A percentile compares a stretch with the other conserved stretches of the same genome.
phyloP scores from a whole-genome alignment of 805 yeast genomes.

The Starmerella khaoyaiensis region DNA sequence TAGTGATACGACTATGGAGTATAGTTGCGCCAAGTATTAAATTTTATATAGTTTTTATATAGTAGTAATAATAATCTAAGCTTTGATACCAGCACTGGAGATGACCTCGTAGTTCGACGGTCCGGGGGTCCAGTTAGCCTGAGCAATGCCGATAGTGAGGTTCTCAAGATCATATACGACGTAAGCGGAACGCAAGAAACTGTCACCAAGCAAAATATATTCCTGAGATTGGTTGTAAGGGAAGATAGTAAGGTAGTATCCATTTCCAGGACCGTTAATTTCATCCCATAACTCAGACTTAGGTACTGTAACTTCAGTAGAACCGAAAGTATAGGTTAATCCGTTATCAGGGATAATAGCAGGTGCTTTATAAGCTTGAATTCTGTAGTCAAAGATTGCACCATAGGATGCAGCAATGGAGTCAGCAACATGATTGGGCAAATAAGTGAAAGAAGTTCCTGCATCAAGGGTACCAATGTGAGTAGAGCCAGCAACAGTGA shows the following conservation, averaged over 20 bases:
- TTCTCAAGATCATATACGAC: conserved; percentile 53
- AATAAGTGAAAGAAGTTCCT: conserved; percentile 39
- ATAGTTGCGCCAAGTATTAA: too few species aligned
- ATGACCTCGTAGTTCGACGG: conserved; percentile 23
- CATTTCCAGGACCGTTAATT: neutral
- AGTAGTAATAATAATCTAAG: too few species aligned
- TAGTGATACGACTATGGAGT: too few species aligned
- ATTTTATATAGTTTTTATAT: too few species aligned
- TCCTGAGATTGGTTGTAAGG: conserved; percentile 19
- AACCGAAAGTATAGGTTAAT: conserved; percentile 7
- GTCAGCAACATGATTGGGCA: conserved; percentile 26
- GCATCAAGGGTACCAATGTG: conserved; percentile 33
- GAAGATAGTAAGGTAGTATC: conserved; percentile 8
- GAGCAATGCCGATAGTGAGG: conserved; percentile 43
- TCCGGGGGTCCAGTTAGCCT: conserved; percentile 28
- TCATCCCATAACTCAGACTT: conserved; percentile 18
- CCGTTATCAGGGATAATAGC: neutral
- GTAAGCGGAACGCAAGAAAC: conserved; percentile 49
- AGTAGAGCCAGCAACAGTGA: conserved; percentile 8
- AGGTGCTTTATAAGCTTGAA: neutral
- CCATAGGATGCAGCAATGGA: conserved; percentile 13
- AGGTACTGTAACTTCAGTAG: conserved; percentile 20
- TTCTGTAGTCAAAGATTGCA: conserved; percentile 4
- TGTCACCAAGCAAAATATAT: conserved; percentile 40
- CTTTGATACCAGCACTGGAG: conserved; percentile 22